Percentiles rank a stretch among this genome's conserved stretches.
Evolutionary conservation across 345 rosid genomes (phyloP).

Genomic region (Punica granatum): DNA sequence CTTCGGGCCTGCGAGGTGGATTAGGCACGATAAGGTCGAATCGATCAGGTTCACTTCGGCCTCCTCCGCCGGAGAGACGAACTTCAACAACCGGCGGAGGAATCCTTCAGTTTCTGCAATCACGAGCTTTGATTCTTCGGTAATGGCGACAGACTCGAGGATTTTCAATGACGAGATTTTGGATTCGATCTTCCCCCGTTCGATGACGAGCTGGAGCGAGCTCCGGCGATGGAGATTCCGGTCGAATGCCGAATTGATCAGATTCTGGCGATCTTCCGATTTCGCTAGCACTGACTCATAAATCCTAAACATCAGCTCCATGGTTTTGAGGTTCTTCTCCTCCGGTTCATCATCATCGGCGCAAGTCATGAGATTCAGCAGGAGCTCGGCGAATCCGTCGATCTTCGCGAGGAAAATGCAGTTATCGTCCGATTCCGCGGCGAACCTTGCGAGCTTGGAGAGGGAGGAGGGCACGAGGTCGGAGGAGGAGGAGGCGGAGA

Average conservation of each 20-base stretch:
- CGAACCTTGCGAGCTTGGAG: conserved; percentile 35
- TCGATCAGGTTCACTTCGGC: conserved; percentile 44
- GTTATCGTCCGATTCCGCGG: conserved; percentile 48
- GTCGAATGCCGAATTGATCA: conserved; percentile 31
- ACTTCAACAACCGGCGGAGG: conserved; percentile 33
- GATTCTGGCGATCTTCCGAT: conserved; percentile 26
- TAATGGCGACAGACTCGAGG: conserved; percentile 48
- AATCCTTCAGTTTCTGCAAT: conserved; percentile 55
- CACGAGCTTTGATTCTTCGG: conserved; percentile 39
- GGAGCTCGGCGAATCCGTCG: too few relatives aligned
- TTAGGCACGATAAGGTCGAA: conserved; percentile 46
- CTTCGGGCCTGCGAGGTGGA: conserved; percentile 42
- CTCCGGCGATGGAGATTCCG: conserved; percentile 26
- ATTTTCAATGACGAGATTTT: conserved; percentile 48
- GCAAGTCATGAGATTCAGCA: too few relatives aligned
- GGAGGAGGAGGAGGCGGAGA: conserved; percentile 4
- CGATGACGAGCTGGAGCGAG: conserved; percentile 39
- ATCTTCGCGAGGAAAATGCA: conserved; percentile 35
- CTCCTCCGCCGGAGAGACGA: conserved; percentile 25
- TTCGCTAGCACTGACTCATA: conserved; percentile 31
- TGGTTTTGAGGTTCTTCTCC: conserved; percentile 14
- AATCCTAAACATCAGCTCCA: conserved; percentile 36
- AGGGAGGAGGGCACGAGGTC: conserved; percentile 20
- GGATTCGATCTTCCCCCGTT: conserved; percentile 34
- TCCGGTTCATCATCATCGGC: conserved; percentile 42